Conservation (phyloP, 2,329 filamentous ascomycete species). For the Zelopaecilomyces penicillatus region DNA sequence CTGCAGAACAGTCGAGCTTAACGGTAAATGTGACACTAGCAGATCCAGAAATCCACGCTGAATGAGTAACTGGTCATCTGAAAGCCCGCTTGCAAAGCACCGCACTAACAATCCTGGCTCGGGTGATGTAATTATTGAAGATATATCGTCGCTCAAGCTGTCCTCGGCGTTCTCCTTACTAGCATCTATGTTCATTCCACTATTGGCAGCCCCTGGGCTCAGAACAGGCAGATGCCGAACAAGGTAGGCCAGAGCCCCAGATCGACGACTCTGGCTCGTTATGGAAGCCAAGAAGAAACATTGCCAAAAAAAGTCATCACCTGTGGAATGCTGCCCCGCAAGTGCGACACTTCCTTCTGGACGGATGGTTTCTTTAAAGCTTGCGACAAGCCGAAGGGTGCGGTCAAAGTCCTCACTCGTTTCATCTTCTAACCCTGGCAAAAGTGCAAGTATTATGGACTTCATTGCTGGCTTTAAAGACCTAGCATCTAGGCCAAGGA, state of each 20-base stretch:
- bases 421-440: slow-evolving; percentile 91
- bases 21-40: slow-evolving; percentile 78
- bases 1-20: slow-evolving; percentile 76
- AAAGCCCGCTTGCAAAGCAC: slow-evolving; percentile 83
- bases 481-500: slow-evolving; percentile 61
- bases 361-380: slow-evolving; percentile 62
- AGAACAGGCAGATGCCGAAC: slow-evolving; percentile 60
- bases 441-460: slow-evolving; percentile 75
- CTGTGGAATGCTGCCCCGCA: slow-evolving; percentile 46
- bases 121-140: slow-evolving; percentile 68
- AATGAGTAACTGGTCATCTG: slow-evolving; percentile 80
- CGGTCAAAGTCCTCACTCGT: slow-evolving; percentile 95
- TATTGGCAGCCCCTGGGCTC: slow-evolving; percentile 10
- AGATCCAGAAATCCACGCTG: slow-evolving; percentile 92
- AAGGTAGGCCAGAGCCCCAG: slow-evolving; percentile 82
- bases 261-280: slow-evolving; percentile 74
- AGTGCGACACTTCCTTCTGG: slow-evolving; percentile 41
- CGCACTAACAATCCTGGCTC: slow-evolving; percentile 86
- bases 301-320: slow-evolving; percentile 94
- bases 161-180: slow-evolving; percentile 9
- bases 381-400: slow-evolving; percentile 69
- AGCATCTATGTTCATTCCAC: slow-evolving; percentile 5
- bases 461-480: slow-evolving; percentile 82
- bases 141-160: slow-evolving; percentile 40
- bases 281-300: slow-evolving; percentile 92